Evolutionary conservation across 1,284 basidiomycete genomes (phyloP), one percentile per base, ranked within the genome.

Genomic region (Ceratobasidium papillatum): DNA sequence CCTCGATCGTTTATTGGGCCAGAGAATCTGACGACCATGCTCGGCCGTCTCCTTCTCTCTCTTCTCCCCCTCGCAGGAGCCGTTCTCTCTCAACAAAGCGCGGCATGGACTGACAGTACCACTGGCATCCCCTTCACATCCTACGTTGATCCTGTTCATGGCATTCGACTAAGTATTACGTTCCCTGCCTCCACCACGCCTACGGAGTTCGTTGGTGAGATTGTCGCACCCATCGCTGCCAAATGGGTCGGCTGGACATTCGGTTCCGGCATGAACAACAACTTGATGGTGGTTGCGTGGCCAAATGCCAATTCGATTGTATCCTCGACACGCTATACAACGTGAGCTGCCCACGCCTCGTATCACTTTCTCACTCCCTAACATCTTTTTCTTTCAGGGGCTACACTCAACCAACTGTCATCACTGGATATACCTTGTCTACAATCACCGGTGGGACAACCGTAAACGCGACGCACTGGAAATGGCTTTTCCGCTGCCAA

Each of bases 151-250:
- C 58, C 56, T n/a, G 69, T 71, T 7, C 69, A 72, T 56, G 74
- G 69, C 30, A 61, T 75, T 25, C 68, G 66, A 17, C 58, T 75
- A 41, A 71, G 74, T 51, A 66, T 41, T 19, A 49, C 74, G 3
- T 75, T 72, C 74, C 74, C 74, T 2, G 36, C 74, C 52, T 19
- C 65, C 0, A 64, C 76, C n/a, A 0, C 75, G 45, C 47, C 63
- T 1, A 77, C 75, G 34, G 88, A 90, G 78, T 90, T 89, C 79
- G 88, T 90, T 77, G 89, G 86, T 74, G 87, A 88, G 80, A 86
- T 90, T 66, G 85, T 89, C 41, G 86, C 87, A 9, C 88, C 89
- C 2, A 82, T 87, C 63, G 83, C 78, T 7, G 84, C 84, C 9
- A 79, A 84, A 82, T 90, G 88, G 88, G 84, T 85, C 54, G 88